A percentile compares a stretch with the other conserved stretches of the same genome.
Evolutionary conservation across 2,329 filamentous ascomycete species (phyloP).

Genomic region (Teratosphaeria pseudoeucalypti): DNA sequence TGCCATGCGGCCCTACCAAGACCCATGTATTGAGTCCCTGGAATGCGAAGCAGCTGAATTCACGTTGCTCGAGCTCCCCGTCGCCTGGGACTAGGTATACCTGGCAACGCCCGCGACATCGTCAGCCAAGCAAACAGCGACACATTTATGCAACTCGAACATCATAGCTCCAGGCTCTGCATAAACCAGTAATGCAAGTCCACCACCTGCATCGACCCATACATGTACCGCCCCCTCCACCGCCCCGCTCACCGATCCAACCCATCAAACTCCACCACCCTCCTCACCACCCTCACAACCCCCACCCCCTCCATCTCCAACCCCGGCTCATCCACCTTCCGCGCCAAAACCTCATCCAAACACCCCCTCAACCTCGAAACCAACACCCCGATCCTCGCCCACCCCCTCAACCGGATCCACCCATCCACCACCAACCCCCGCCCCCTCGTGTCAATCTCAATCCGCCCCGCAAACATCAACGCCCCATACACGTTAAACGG

Average conservation of each 20-base stretch:
- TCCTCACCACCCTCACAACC: constrained; percentile 67
- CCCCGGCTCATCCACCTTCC: constrained; percentile 67
- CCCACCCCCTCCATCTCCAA: constrained; percentile 37
- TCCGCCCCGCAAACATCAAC: constrained; percentile 75
- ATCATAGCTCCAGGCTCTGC: no score
- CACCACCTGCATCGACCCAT: background rate
- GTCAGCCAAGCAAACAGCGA: no score
- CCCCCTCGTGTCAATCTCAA: constrained; percentile 77
- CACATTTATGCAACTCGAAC: no score
- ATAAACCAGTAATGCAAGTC: background rate
- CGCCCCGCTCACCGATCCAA: constrained; percentile 19
- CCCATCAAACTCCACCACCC: constrained; percentile 81
- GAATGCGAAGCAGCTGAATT: no score
- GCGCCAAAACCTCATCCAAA: constrained; percentile 73
- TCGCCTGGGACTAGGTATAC: no score
- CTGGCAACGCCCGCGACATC: no score
- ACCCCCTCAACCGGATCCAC: constrained; percentile 77
- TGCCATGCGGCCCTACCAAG: no score
- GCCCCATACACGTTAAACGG: constrained; percentile 86
- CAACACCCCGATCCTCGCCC: constrained; percentile 88
- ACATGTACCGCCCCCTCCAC: background rate
- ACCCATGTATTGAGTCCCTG: no score
- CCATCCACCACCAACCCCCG: constrained; percentile 82
- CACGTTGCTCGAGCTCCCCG: no score
- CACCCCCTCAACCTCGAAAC: constrained; percentile 73